phyloP scores from a whole-genome alignment of 805 yeast genomes.

The Pichia pseudocactophila region DNA sequence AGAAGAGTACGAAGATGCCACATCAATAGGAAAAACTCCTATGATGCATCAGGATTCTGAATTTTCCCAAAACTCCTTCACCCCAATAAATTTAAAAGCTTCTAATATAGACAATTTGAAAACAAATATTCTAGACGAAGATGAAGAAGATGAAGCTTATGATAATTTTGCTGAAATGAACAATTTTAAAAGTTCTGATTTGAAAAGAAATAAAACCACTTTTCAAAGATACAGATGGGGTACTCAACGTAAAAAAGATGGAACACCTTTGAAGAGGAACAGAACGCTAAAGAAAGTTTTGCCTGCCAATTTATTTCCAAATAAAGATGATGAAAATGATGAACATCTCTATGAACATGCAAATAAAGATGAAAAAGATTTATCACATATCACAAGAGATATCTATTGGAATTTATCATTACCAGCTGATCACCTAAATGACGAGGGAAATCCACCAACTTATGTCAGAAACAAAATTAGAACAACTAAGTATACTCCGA shows the following conservation, averaged over 20 bases:
- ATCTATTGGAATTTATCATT: constrained; percentile 52
- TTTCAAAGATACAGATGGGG: constrained; percentile 88
- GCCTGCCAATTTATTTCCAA: constrained; percentile 15
- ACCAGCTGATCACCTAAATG: constrained; percentile 48
- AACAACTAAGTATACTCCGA: constrained; percentile 91
- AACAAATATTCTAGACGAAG: not conserved
- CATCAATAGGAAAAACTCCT: constrained; percentile 20
- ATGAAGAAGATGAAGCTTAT: constrained; percentile 9
- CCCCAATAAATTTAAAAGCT: constrained; percentile 10
- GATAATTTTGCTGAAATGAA: constrained; percentile 17
- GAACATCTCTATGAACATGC: constrained; percentile 26
- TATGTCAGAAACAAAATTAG: constrained; percentile 88
- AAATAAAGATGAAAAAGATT: constrained; percentile 21
- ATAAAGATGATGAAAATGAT: constrained; percentile 15
- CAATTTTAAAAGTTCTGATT: constrained; percentile 14
- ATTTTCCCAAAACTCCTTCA: constrained; percentile 7
- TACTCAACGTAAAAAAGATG: constrained; percentile 69
- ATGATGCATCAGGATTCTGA: constrained; percentile 14
- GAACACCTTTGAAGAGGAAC: constrained; percentile 53
- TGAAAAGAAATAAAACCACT: constrained; percentile 29
- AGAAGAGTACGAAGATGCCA: constrained; percentile 14
- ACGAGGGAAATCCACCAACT: constrained; percentile 45
- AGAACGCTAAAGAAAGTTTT: constrained; percentile 38
- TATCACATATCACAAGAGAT: constrained; percentile 31
- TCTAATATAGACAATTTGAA: constrained; percentile 9